phyloP scores from a whole-genome alignment of 1,139 yeast species.

The Lodderomyces orthopsilosis region DNA sequence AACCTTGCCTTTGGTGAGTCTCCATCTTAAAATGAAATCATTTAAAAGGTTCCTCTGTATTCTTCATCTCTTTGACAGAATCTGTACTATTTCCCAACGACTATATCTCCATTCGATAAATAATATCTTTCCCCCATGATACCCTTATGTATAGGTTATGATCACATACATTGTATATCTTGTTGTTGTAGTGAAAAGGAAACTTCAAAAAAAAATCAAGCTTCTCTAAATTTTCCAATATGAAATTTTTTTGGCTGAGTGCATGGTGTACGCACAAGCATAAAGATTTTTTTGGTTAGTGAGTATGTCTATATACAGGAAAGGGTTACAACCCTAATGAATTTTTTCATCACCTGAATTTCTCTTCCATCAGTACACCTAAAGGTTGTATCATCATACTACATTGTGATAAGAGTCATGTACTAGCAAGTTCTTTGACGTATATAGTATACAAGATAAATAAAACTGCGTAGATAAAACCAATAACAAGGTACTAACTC shows the following conservation, averaged over 20 bases:
- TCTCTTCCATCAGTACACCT: too few species aligned
- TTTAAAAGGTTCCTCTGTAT: too few species aligned
- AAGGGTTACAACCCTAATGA: background rate
- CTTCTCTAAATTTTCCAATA: background rate
- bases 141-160: too few species aligned
- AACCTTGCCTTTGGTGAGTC: too few species aligned
- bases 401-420: too few species aligned
- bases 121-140: background rate
- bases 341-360: background rate
- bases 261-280: background rate
- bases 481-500: background rate
- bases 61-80: too few species aligned
- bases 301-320: background rate
- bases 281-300: background rate
- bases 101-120: too few species aligned
- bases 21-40: too few species aligned
- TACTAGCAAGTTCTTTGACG: background rate
- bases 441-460: background rate
- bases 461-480: background rate
- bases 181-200: background rate
- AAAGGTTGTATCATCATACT: too few species aligned
- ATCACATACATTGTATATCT: background rate
- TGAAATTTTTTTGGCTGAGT: constrained; percentile 8
- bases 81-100: too few species aligned
- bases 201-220: too few species aligned